Base-by-base conservation (phyloP, 371 early-diverging fungal species). In the Saksenaea vasiformis region DNA sequence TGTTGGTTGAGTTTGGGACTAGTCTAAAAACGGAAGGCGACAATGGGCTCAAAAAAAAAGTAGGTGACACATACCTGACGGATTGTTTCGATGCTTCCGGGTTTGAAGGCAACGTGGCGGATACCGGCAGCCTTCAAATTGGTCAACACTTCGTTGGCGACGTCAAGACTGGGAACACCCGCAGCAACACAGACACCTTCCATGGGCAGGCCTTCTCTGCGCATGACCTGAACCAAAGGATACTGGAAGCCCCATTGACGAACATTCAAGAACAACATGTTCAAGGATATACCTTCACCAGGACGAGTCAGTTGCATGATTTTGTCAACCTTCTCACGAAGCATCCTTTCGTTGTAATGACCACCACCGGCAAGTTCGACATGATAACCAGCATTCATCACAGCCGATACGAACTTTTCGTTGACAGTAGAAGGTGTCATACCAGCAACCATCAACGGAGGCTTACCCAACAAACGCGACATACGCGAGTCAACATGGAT, bases 181-280 rank as follows among this genome's bases (percentile, higher is more conserved):
- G 98, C 98, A 59, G 95, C 98, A 54, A 93, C 82, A 68, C 91
- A 88, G 53, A 96, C 82, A 66, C 95, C 96, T 61, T 90, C 93
- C 88, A 97, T 92, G 17, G 98, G 98, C 43, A 94, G 82, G 58
- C 98, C 97, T 70, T 95, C 95, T 31, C 83, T 80, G 55, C 96
- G 91, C 92, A 97, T 91, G 54, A 88, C 84, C 77, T 90, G 91
- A 34, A 92, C 87, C 31, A 92, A 78, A 35, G 98, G 98, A 73
- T 93, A 94, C 78, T 96, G 96, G 91, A 95, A 94, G 10, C 94
- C 94, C 98, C 98, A 97, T 67, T 94, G 90, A 68, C 94, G 90
- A 28, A 94, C 93, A 75, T 96, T 97, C 62, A 97, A 76, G 85
- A 94, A 97, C 34, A 97, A 80, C 44, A 92, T 91, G 82, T 97